Base-by-base conservation (phyloP, 306 rosid genomes). In the Cajanus cajan region DNA sequence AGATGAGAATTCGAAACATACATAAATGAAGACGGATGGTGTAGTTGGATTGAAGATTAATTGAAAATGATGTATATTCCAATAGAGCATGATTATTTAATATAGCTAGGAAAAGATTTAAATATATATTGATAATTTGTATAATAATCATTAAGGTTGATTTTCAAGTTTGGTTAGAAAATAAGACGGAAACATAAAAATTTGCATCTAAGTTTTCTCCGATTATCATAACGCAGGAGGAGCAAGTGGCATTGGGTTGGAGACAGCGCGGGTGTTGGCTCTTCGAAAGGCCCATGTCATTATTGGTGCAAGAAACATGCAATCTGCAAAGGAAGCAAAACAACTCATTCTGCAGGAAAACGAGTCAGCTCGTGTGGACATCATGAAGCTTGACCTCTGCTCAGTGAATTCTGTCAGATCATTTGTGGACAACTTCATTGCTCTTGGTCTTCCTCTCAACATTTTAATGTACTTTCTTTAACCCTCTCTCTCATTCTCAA, bases 191-290 rank as follows among this genome's bases (percentile, higher is more conserved):
- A 28, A 28, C 31, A 1, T 28, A 28, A 28, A 28, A 28, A 28
- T 28, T n/a, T n/a, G n/a, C n/a, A n/a, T n/a, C n/a, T n/a, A n/a
- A n/a, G n/a, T n/a, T n/a, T n/a, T n/a, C n/a, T n/a, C n/a, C 1
- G 1, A 28, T 28, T 28, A 28, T 28, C 3, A 3, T 28, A 55
- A 4, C 77, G 79, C 85, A 92, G 98, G 98, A 24, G 98, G 98
- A 83, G 97, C 95, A 6, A 95, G 98, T 64, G 98, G 98, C 45
- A 95, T 95, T 63, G 98, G 98, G 0, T 78, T 91, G 54, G 98
- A 95, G 82, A 91, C 98, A 0, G 92, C 93, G 5, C 82, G 97
- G 59, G 92, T 92, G 0, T 66, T 95, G 74, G 91, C 93, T 16
- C 89, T 88, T 48, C 83, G 98, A 5, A 88, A 87, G 68, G 97